Conservation (phyloP, 2,329 filamentous ascomycete genomes). For the Alternaria sp. region DNA sequence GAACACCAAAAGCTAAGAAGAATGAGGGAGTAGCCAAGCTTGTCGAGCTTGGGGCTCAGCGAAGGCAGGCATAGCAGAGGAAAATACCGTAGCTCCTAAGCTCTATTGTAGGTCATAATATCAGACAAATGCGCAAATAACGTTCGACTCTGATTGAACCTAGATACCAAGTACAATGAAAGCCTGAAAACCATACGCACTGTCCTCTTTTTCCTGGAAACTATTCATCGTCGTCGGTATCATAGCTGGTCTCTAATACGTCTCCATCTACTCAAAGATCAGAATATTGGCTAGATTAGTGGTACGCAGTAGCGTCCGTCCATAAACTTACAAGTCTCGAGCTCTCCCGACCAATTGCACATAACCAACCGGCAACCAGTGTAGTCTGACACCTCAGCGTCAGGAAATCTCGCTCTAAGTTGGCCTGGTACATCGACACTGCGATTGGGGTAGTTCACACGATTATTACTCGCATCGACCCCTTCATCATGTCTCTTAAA, state of each 20-base stretch:
- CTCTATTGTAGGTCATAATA: neutral
- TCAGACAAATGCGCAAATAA: neutral
- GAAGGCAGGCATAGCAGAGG: neutral
- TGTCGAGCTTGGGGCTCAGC: neutral
- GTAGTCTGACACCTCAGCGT: neutral
- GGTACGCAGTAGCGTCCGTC: neutral
- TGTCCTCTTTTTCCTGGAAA: neutral
- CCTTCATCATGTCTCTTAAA: neutral
- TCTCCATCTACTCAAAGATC: neutral
- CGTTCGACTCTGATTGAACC: neutral
- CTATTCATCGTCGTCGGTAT: neutral
- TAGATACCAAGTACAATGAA: neutral
- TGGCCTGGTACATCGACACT: neutral
- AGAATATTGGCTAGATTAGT: neutral
- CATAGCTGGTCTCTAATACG: neutral
- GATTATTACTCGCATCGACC: neutral
- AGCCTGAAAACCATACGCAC: neutral
- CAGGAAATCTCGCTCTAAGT: neutral
- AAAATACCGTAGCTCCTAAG: neutral
- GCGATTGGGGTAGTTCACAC: neutral
- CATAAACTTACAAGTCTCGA: neutral
- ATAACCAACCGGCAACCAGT: neutral
- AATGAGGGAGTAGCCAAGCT: neutral
- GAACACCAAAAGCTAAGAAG: neutral
- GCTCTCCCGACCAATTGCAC: neutral